These are phyloP conservation scores for Chlamydomonas asymmetrica DNA, from an alignment of 139 green algal genomes.

Conservation along the genomic window DNA sequence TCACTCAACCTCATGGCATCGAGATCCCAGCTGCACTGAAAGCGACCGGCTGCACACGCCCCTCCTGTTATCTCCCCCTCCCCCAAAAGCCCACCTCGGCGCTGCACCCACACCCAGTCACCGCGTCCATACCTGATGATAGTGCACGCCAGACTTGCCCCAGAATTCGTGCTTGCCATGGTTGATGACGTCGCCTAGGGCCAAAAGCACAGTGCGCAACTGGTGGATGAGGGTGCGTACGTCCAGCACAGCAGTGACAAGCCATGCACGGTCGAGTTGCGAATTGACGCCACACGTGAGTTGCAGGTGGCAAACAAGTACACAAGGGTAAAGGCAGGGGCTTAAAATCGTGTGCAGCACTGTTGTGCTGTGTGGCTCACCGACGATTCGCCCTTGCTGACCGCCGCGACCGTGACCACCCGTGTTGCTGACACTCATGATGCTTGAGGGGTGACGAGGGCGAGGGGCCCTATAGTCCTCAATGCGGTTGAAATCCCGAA, in stretches of 20 bases:
- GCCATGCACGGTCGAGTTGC: background rate
- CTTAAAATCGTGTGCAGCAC: background rate
- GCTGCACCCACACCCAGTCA: too few species aligned
- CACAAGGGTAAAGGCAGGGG: background rate
- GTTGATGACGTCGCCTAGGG: slow-evolving; percentile 60
- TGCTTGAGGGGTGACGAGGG: slow-evolving; percentile 48
- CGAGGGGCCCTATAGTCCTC: slow-evolving; percentile 42
- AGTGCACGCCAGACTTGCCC: slow-evolving; percentile 57
- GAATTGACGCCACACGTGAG: background rate
- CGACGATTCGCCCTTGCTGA: slow-evolving; percentile 56
- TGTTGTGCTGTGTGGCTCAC: slow-evolving; percentile 29
- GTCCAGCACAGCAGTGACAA: background rate
- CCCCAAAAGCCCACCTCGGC: too few species aligned
- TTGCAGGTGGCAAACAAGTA: background rate
- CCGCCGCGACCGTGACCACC: slow-evolving; percentile 62
- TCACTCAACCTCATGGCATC: too few species aligned
- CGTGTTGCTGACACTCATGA: slow-evolving; percentile 67
- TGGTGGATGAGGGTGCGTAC: background rate
- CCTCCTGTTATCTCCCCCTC: too few species aligned
- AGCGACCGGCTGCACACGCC: too few species aligned
- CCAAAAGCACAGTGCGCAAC: background rate
- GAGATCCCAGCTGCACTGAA: too few species aligned
- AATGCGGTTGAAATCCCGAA: slow-evolving; percentile 49
- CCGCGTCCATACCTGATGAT: slow-evolving; percentile 64
- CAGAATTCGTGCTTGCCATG: slow-evolving; percentile 71